These are phyloP conservation scores for Themeda triandra DNA, from an alignment of 176 grass and related monocot genomes.

Conservation along the genomic window DNA sequence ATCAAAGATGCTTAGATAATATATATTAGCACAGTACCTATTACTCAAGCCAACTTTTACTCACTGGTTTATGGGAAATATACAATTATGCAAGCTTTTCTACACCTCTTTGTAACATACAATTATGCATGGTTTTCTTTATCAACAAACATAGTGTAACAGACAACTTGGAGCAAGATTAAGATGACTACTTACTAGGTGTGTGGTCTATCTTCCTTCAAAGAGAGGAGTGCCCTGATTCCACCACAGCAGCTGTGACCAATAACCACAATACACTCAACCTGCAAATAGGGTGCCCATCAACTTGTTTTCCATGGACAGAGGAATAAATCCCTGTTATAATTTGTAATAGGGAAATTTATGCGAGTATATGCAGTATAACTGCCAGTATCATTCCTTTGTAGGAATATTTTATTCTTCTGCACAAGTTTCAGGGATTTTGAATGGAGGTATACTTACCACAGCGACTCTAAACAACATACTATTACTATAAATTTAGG, in stretches of 20 bases:
- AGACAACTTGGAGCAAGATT: conserved; percentile 4
- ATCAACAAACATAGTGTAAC: not conserved
- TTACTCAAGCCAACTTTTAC: not conserved
- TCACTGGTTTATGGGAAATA: not conserved
- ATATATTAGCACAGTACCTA: not conserved
- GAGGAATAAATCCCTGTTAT: not conserved
- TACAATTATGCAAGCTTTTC: not conserved
- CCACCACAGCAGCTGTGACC: conserved; percentile 84
- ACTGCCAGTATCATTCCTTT: not conserved
- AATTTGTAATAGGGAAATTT: not conserved
- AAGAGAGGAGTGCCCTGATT: conserved; percentile 71
- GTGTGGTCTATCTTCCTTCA: conserved; percentile 40
- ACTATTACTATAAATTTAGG: not conserved
- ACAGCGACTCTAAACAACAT: not conserved
- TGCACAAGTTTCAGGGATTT: not conserved
- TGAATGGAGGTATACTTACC: not conserved
- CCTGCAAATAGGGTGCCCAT: conserved; percentile 32
- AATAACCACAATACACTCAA: conserved; percentile 74
- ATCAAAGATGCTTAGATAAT: not conserved
- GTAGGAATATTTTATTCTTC: conserved; percentile 2
- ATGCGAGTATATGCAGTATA: not conserved
- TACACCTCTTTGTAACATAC: not conserved
- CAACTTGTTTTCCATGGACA: conserved; percentile 9
- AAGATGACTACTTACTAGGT: conserved; percentile 35
- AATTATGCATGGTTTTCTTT: not conserved